Percentiles rank a stretch among this genome's conserved stretches.
These are phyloP conservation scores for Cryptococcus sp. DNA, from an alignment of 1,284 basidiomycete genomes.

Conservation along the genomic window DNA sequence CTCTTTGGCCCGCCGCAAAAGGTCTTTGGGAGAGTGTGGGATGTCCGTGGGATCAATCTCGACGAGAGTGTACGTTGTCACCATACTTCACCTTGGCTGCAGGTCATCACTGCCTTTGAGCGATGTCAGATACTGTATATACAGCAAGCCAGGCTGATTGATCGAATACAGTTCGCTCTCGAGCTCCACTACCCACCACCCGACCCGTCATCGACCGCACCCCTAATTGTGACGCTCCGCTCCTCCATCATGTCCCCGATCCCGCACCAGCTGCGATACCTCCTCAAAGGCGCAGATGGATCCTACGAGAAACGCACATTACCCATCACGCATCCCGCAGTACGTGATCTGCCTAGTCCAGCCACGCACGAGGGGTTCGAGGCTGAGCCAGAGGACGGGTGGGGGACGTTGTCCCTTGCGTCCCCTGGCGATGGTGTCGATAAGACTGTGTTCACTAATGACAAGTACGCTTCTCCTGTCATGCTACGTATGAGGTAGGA, in stretches of 20 bases:
- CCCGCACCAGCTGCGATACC: slow-evolving; percentile 65
- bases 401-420: slow-evolving; percentile 26
- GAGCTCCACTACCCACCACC: slow-evolving; percentile 65
- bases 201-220: slow-evolving; percentile 51
- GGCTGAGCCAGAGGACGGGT: slow-evolving; percentile 12
- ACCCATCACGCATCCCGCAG: slow-evolving; percentile 10
- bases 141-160: slow-evolving; percentile 18
- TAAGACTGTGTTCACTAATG: slow-evolving; percentile 12
- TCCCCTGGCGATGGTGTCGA: slow-evolving; percentile 14
- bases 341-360: slow-evolving; percentile 19
- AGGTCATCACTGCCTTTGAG: background rate
- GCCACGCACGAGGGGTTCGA: slow-evolving; percentile 15
- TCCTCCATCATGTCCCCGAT: slow-evolving; percentile 69
- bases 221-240: slow-evolving; percentile 68
- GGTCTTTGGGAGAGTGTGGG: slow-evolving; percentile 54
- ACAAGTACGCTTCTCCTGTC: slow-evolving; percentile 3
- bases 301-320: slow-evolving; percentile 73
- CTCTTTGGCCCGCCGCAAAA: slow-evolving; percentile 74
- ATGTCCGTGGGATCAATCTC: slow-evolving; percentile 42
- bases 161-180: slow-evolving; percentile 58
- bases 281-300: slow-evolving; percentile 63
- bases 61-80: slow-evolving; percentile 44
- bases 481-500: too few relatives aligned
- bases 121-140: background rate
- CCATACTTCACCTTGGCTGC: background rate